Evolutionary conservation across 2,329 filamentous ascomycete genomes (phyloP), one percentile per base, ranked within the genome.

Genomic region (Nigrospora sphaerica): DNA sequence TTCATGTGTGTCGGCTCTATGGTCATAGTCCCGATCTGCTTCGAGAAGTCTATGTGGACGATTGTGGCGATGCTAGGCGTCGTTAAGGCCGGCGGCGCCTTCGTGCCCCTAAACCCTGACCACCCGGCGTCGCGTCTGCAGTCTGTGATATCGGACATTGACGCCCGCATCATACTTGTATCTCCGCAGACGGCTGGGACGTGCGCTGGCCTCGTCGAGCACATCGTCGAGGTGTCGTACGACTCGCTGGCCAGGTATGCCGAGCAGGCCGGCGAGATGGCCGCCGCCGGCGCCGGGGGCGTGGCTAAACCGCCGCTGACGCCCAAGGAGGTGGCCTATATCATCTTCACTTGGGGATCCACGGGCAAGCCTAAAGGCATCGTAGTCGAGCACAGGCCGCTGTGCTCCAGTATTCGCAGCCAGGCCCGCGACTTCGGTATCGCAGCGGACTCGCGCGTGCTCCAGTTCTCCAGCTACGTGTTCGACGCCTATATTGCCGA

Each of bases 401-500:
- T 43, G 28, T 23, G 35, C 31, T 46, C 31, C 45, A 44, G 48
- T 28, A 18, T 12, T 32, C 11, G 23, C 18, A 28, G 14, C 23
- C 16, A 13, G 38, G 34, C 51, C 82, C 4, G 12, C 14, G 36
- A 16, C 13, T 38, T 38, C 32, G 14, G 14, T 6, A 23, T 75
- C 78, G 48, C 73, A 77, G 41, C 77, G 73, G 1, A 70, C 72
- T 64, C 9, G 64, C 70, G 1, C 2, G 43, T 45, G 11, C 34
- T 48, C n/a, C 46, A 48, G 32, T 46, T 49, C 32, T 39, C 44
- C 7, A 37, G 43, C 2, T 49, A 42, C 31, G 37, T 33, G 2
- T 49, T 49, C 32, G 47, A 49, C 39, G 43, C 39, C 5, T 42
- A 38, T 16, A 33, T 46, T 14, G 41, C 35, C 19, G 44, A 46